Evolutionary conservation across 78 protist genomes (phyloP).

Genomic region (Chrysochromulina parva): DNA sequence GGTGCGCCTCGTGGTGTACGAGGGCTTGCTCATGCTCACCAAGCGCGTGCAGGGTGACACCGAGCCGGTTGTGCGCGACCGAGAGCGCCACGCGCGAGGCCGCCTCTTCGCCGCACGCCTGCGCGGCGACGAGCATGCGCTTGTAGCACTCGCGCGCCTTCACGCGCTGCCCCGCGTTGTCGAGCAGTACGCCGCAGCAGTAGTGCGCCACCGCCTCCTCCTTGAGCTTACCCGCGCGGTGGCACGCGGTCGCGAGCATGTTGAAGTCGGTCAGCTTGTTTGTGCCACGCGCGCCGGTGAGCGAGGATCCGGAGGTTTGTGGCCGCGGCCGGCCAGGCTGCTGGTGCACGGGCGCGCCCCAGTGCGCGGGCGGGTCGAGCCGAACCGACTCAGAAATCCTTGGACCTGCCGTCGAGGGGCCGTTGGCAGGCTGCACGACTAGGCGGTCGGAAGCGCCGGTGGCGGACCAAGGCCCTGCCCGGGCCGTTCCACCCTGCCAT

Average conservation of each 20-base stretch:
- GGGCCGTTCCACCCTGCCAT: too few relatives aligned
- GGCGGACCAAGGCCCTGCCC: too few relatives aligned
- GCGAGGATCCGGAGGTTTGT: not conserved
- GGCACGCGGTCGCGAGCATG: slow-evolving; percentile 2
- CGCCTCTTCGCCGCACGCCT: not conserved
- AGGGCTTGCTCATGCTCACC: not conserved
- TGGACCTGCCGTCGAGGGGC: too few relatives aligned
- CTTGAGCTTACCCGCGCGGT: not conserved
- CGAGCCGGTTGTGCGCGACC: not conserved
- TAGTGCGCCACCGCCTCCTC: not conserved
- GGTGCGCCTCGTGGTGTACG: not conserved
- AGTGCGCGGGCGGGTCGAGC: not conserved
- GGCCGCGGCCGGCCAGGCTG: not conserved
- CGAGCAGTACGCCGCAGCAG: not conserved
- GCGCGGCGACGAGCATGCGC: not conserved
- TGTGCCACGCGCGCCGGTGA: not conserved
- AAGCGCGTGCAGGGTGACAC: not conserved
- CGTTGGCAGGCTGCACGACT: too few relatives aligned
- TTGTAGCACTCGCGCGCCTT: not conserved
- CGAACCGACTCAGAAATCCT: not conserved
- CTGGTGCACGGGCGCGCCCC: not conserved
- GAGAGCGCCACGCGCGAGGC: not conserved
- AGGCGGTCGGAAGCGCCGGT: too few relatives aligned
- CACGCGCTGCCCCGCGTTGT: not conserved
- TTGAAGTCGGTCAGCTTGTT: not conserved